Base-by-base conservation (phyloP, 2,329 filamentous ascomycete genomes). In the Lasiodiplodia citricola region DNA sequence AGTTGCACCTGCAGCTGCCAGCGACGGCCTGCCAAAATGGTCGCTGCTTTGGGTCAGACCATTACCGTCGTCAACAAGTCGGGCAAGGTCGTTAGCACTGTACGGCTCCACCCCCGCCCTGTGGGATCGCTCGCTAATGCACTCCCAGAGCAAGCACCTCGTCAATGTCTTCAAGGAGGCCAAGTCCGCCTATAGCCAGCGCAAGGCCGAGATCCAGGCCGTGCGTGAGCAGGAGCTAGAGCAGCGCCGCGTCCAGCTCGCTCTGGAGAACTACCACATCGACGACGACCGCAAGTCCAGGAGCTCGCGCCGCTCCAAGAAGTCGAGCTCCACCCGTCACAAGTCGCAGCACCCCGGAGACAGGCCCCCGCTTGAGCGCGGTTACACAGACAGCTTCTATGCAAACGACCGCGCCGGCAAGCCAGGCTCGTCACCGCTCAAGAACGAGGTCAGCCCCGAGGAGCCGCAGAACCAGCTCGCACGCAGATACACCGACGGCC, bases 121-220 rank as follows among this genome's bases (percentile, higher is more conserved):
- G 66, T n/a, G 58, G 55, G 54, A 52, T 50, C 23, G 54, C 37
- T 64, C 54, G 38, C 60, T 66, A 62, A 64, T 71, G 71, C 76
- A 74, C n/a, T 65, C 52, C 47, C 76, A 96, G 93, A 93, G 93
- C 76, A 97, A 96, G 82, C 92, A 97, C 74, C 85, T 98, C 28
- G 88, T 96, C 76, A 91, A 90, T 77, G 91, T 97, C 76, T 96
- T 97, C 86, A 97, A 93, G 79, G 94, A 97, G 78, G 95, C 94
- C 71, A 93, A 93, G 78, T 89, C 90, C 66, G 92, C 92, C 69
- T 98, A 98, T 81, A 87, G 90, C 68, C 93, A 97, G 76, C 92
- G 92, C 77, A 97, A 96, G 80, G 91, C 92, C 7, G 89, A 94
- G 73, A 87, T 97, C 74, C 90, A 89, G 78, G 88, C 90, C 23